Percentiles rank a stretch among this genome's conserved stretches.
These are phyloP conservation scores for Stenogyne calaminthoides DNA, from an alignment of 305 asterid genomes.

Conservation along the genomic window DNA sequence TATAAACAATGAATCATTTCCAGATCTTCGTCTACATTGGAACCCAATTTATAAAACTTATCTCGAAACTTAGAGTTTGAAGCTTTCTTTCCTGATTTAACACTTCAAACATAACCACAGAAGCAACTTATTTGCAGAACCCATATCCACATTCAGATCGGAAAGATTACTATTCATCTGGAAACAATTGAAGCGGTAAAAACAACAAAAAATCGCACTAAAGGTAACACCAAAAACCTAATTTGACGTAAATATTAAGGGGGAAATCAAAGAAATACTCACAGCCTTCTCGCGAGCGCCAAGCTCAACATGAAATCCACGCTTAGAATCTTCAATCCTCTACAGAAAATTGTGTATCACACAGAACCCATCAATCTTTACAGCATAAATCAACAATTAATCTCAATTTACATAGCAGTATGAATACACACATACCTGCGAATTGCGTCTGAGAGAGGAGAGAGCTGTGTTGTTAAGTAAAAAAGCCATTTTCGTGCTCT, in stretches of 20 bases:
- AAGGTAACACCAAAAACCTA: background rate
- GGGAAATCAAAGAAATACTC: slow-evolving; percentile 27
- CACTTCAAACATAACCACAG: background rate
- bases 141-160: slow-evolving; percentile 13
- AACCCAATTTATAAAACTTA: background rate
- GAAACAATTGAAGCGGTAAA: background rate
- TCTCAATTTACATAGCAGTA: background rate
- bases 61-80: too few species aligned
- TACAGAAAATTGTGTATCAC: background rate
- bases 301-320: slow-evolving; percentile 59
- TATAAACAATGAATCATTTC: background rate
- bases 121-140: background rate
- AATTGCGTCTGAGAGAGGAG: slow-evolving; percentile 46
- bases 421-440: slow-evolving; percentile 35
- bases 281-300: slow-evolving; percentile 81
- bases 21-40: background rate
- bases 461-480: slow-evolving; percentile 40
- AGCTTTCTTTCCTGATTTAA: slow-evolving; percentile 2
- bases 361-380: slow-evolving; percentile 14
- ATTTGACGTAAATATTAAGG: background rate
- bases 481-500: slow-evolving; percentile 36
- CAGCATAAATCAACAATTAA: slow-evolving; percentile 9
- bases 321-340: slow-evolving; percentile 42
- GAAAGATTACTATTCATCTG: too few species aligned
- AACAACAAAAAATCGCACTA: background rate